phyloP scores from a whole-genome alignment of 2,329 filamentous ascomycete species.

The Truncatella angustata region DNA sequence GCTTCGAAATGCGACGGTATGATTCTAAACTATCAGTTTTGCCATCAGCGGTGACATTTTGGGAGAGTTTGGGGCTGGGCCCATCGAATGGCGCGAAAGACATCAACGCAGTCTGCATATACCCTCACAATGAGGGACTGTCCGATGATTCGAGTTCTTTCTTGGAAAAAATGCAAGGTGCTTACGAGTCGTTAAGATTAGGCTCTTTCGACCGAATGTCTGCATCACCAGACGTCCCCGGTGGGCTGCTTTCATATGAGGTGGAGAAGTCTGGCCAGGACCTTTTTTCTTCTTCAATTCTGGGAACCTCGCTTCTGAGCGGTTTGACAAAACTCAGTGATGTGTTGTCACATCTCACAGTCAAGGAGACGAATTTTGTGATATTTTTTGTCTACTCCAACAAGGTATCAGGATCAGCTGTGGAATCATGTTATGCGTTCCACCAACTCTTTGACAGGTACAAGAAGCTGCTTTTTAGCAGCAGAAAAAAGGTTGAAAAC shows the following conservation, averaged over 20 bases:
- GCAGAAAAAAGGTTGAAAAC: constrained; percentile 46
- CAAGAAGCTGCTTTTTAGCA: constrained; percentile 46
- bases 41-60: constrained; percentile 73
- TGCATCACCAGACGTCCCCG: constrained; percentile 39
- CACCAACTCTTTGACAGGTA: constrained; percentile 69
- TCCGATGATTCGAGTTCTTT: constrained; percentile 61
- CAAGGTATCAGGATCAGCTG: constrained; percentile 56
- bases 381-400: constrained; percentile 75
- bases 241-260: constrained; percentile 50
- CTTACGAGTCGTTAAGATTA: constrained; percentile 73
- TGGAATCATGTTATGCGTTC: constrained; percentile 73
- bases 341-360: constrained; percentile 40
- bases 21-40: constrained; percentile 70
- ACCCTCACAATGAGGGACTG: constrained; percentile 64
- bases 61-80: constrained; percentile 75
- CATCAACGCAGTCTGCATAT: constrained; percentile 67
- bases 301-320: constrained; percentile 45
- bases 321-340: constrained; percentile 48
- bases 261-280: constrained; percentile 41
- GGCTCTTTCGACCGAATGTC: constrained; percentile 60
- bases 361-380: constrained; percentile 61
- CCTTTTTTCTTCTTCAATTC: constrained; percentile 38
- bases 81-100: constrained; percentile 72
- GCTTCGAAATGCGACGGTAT: constrained; percentile 69
- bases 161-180: constrained; percentile 63